Percentiles rank a stretch among this genome's conserved stretches.
phyloP scores from a whole-genome alignment of 768 basidiomycete species.

The Lyophyllum shimeji region DNA sequence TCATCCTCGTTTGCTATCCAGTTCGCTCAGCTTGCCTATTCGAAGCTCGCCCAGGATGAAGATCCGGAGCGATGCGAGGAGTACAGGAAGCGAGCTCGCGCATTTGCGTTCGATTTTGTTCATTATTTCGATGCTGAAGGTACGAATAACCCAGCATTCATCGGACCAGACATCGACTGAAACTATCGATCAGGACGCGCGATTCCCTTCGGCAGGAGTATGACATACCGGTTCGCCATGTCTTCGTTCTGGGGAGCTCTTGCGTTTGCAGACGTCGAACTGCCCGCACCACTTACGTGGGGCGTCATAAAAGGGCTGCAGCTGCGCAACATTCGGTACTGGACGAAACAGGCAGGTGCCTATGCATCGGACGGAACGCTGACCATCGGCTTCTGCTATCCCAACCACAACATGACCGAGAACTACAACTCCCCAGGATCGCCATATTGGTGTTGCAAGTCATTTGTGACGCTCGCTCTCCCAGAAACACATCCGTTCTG shows the following conservation, averaged over 20 bases:
- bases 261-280: constrained; percentile 68
- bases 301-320: constrained; percentile 74
- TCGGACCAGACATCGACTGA: not conserved
- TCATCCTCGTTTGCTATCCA: constrained; percentile 81
- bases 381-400: constrained; percentile 70
- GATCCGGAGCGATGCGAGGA: constrained; percentile 66
- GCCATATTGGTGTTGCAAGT: constrained; percentile 82
- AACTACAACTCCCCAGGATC: constrained; percentile 81
- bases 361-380: constrained; percentile 65
- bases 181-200: constrained; percentile 50
- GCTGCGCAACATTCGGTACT: constrained; percentile 70
- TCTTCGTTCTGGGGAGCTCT: constrained; percentile 77
- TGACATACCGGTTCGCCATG: constrained; percentile 83
- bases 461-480: constrained; percentile 65
- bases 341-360: constrained; percentile 63
- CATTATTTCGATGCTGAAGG: constrained; percentile 77
- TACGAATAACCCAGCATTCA: constrained; percentile 21
- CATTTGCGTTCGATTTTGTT: constrained; percentile 69
- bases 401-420: constrained; percentile 74
- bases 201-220: constrained; percentile 73
- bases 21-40: constrained; percentile 70
- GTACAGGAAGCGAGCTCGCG: constrained; percentile 59
- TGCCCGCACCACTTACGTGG: constrained; percentile 71
- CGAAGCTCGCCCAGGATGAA: constrained; percentile 59
- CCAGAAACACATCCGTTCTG: constrained; percentile 73